Conservation (phyloP, 2,329 filamentous ascomycete genomes). For the Ramichloridium luteum region DNA sequence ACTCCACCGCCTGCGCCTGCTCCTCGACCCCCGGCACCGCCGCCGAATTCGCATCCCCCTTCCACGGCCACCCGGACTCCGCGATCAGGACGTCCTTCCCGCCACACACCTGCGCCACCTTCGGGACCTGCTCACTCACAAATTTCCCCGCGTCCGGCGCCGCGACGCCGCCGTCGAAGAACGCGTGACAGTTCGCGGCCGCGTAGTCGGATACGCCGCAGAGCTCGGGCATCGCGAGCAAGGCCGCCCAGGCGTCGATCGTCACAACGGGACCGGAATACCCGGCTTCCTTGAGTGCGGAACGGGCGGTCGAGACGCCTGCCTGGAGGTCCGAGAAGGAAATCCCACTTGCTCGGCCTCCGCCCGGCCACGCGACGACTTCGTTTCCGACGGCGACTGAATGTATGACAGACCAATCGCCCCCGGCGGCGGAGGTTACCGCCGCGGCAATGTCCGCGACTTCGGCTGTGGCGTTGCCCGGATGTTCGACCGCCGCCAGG, state of each 20-base stretch:
- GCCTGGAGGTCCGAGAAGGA: too few species aligned
- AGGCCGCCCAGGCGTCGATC: slow-evolving; percentile 64
- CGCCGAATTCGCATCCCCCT: slow-evolving; percentile 50
- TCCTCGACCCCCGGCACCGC: slow-evolving; percentile 59
- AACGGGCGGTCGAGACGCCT: slow-evolving; percentile 47
- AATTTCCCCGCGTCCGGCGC: slow-evolving; percentile 55
- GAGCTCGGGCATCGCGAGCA: slow-evolving; percentile 58
- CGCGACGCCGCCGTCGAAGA: slow-evolving; percentile 57
- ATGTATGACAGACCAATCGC: slow-evolving; percentile 57
- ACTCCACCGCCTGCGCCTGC: slow-evolving; percentile 53
- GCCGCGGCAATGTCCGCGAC: too few species aligned
- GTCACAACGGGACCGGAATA: slow-evolving; percentile 64
- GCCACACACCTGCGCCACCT: slow-evolving; percentile 36
- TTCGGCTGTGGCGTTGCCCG: slow-evolving; percentile 44
- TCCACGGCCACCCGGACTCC: slow-evolving; percentile 73
- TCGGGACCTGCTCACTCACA: slow-evolving; percentile 43
- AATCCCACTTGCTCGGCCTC: slow-evolving; percentile 38
- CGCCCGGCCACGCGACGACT: slow-evolving; percentile 52
- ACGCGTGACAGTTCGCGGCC: slow-evolving; percentile 71
- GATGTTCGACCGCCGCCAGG: slow-evolving; percentile 62
- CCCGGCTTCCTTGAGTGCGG: slow-evolving; percentile 46
- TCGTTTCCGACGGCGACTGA: slow-evolving; percentile 74
- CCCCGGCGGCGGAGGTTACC: slow-evolving; percentile 47
- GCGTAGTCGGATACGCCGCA: slow-evolving; percentile 66
- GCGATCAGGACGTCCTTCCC: slow-evolving; percentile 59